These are phyloP conservation scores for Ophiostoma sp. DNA, from an alignment of 2,329 filamentous ascomycete genomes.

Conservation along the genomic window DNA sequence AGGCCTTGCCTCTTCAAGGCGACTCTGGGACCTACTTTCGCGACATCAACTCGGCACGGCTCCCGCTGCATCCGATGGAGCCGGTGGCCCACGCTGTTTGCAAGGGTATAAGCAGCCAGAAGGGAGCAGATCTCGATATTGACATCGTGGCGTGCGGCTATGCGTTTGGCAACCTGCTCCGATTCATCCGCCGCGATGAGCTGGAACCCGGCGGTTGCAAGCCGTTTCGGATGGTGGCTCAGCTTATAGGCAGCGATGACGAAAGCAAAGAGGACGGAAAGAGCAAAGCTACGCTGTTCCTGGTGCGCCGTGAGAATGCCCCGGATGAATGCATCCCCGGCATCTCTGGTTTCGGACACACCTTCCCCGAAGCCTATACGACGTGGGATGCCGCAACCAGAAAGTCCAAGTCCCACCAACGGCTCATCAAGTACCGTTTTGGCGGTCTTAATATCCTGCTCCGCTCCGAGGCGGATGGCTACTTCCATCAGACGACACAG, in stretches of 20 bases:
- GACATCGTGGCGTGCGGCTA: conserved; percentile 57
- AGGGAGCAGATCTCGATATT: conserved; percentile 33
- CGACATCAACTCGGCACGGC: conserved; percentile 49
- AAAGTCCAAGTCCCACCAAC: conserved; percentile 56
- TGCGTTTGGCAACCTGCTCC: conserved; percentile 52
- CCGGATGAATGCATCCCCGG: conserved; percentile 51
- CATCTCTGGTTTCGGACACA: conserved; percentile 58
- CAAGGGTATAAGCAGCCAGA: conserved; percentile 33
- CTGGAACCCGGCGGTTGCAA: neutral
- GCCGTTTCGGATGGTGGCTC: conserved; percentile 14
- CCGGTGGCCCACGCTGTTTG: conserved; percentile 37
- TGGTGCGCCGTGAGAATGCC: conserved; percentile 56
- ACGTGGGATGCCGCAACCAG: conserved; percentile 52
- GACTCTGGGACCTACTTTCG: conserved; percentile 49
- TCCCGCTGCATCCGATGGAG: conserved; percentile 46
- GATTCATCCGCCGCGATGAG: conserved; percentile 11
- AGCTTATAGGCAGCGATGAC: neutral
- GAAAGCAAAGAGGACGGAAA: neutral
- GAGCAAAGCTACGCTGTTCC: conserved; percentile 42
- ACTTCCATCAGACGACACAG: conserved; percentile 32
- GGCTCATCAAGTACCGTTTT: conserved; percentile 55
- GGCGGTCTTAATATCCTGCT: conserved; percentile 47
- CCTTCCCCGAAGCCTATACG: conserved; percentile 62
- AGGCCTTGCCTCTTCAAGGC: conserved; percentile 34
- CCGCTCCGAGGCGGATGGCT: conserved; percentile 56